Conservation (phyloP, 2,329 filamentous ascomycete species). For the Dryadomyces sulphureus region DNA sequence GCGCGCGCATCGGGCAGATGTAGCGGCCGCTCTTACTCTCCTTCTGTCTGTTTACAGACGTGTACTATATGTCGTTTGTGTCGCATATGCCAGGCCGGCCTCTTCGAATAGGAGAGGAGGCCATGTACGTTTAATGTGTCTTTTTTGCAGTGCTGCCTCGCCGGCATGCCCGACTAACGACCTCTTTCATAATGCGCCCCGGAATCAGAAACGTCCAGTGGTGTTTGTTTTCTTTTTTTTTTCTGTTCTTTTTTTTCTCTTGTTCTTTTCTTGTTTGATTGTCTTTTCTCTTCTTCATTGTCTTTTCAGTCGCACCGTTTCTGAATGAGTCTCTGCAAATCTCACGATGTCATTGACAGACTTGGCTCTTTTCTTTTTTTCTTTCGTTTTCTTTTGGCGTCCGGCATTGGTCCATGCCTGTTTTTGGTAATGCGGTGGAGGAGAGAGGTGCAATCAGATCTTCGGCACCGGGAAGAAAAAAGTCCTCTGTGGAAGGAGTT, state of each 20-base stretch:
- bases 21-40: too few species aligned
- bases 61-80: too few species aligned
- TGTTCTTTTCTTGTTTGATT: background rate
- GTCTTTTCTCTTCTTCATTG: background rate
- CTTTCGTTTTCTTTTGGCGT: background rate
- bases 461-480: background rate
- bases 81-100: too few species aligned
- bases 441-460: background rate
- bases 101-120: too few species aligned
- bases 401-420: background rate
- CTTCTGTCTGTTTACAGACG: too few species aligned
- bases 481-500: too few species aligned
- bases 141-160: background rate
- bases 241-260: background rate
- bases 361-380: background rate
- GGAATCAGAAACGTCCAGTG: too few species aligned
- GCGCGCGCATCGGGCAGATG: conserved; percentile 40
- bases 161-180: too few species aligned
- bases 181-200: too few species aligned
- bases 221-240: background rate
- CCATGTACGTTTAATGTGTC: too few species aligned
- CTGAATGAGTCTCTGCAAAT: conserved; percentile 4
- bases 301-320: background rate
- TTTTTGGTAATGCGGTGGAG: conserved; percentile 4
- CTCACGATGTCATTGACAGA: conserved; percentile 10